Conservation (phyloP, 805 yeast species). For the Pichia cabralensis region DNA sequence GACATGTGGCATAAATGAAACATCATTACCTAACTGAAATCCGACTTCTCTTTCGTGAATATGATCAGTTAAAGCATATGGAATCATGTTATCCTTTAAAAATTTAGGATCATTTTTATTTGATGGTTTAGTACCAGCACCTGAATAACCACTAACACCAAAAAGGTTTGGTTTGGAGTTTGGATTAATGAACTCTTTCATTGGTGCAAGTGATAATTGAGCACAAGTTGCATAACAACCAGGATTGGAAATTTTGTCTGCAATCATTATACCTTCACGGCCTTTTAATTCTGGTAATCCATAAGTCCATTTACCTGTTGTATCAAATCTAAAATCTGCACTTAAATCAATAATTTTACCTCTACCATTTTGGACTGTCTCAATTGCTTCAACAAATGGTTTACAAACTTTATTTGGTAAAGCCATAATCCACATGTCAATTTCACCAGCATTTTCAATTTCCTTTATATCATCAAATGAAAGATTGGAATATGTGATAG, state of each 20-base stretch:
- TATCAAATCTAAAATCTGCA: conserved; percentile 94
- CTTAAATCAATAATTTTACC: conserved; percentile 85
- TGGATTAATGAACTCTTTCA: conserved; percentile 42
- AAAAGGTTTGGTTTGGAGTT: conserved; percentile 74
- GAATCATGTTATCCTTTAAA: conserved; percentile 76
- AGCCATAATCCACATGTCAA: conserved; percentile 99
- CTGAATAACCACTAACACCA: conserved; percentile 97
- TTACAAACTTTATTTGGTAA: conserved; percentile 95
- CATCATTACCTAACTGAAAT: conserved; percentile 59
- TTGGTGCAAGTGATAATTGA: conserved; percentile 84
- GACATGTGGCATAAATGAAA: conserved; percentile 94
- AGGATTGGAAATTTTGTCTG: conserved; percentile 86
- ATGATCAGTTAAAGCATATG: conserved; percentile 93
- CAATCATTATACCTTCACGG: conserved; percentile 54
- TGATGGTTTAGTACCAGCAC: conserved; percentile 98
- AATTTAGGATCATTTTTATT: conserved; percentile 81
- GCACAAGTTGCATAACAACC: conserved; percentile 99
- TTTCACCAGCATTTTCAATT: conserved; percentile 64
- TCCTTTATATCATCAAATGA: conserved; percentile 76
- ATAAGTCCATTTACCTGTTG: conserved; percentile 79
- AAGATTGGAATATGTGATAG: conserved; percentile 74
- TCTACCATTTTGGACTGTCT: conserved; percentile 46
- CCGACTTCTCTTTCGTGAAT: conserved; percentile 94
- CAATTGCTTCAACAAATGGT: conserved; percentile 76
- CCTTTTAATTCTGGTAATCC: conserved; percentile 89